Conservation (phyloP, 768 basidiomycete genomes). For the Leccinum sublutescens region DNA sequence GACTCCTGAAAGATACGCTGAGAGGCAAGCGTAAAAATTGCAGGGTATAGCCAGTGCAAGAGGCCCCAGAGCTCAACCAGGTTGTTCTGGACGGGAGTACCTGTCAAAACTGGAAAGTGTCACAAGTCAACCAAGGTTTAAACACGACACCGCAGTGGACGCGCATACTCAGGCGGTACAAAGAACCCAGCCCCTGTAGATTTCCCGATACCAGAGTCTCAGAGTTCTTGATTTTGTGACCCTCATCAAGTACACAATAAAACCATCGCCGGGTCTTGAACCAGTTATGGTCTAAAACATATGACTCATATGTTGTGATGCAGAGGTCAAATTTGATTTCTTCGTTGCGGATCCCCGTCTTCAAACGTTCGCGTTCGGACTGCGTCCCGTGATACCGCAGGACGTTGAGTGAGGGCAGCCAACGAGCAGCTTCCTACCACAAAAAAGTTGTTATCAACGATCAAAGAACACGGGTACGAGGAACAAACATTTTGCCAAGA, state of each 20-base stretch:
- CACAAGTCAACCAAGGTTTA: background rate
- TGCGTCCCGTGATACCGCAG: slow-evolving; percentile 63
- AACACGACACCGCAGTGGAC: background rate
- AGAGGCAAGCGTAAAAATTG: slow-evolving; percentile 48
- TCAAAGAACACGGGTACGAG: background rate
- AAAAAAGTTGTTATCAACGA: background rate
- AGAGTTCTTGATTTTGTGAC: slow-evolving; percentile 72
- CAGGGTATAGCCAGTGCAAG: slow-evolving; percentile 55
- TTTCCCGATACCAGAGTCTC: slow-evolving; percentile 53
- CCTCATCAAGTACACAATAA: slow-evolving; percentile 63
- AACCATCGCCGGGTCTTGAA: slow-evolving; percentile 59
- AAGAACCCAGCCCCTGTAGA: slow-evolving; percentile 52
- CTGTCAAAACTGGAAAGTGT: slow-evolving; percentile 52
- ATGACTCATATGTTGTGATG: slow-evolving; percentile 69
- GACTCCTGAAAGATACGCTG: slow-evolving; percentile 49
- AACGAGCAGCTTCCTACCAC: slow-evolving; percentile 49
- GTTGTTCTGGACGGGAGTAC: slow-evolving; percentile 73
- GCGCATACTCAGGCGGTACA: slow-evolving; percentile 53
- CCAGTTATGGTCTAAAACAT: slow-evolving; percentile 55
- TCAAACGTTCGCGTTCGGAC: slow-evolving; percentile 55
- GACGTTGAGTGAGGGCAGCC: slow-evolving; percentile 50
- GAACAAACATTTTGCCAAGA: slow-evolving; percentile 50
- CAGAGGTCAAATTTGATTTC: slow-evolving; percentile 45
- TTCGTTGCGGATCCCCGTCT: slow-evolving; percentile 38
- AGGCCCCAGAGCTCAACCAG: slow-evolving; percentile 56